phyloP scores from a whole-genome alignment of 1,139 yeast genomes.

The Insectozyma bohioensis region DNA sequence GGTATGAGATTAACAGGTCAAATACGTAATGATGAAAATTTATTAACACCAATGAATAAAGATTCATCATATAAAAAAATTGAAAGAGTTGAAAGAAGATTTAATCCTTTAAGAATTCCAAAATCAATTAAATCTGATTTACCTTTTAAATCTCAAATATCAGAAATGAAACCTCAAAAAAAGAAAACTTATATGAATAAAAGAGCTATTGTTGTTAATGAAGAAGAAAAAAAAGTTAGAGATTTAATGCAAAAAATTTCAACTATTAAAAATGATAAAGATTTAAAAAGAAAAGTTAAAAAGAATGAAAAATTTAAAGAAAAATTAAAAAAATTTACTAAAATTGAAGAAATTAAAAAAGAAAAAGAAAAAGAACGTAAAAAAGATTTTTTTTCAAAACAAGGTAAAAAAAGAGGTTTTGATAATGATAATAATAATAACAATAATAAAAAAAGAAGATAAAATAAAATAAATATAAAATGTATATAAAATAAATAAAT shows the following conservation, averaged over 20 bases:
- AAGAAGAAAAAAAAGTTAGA: slow-evolving; percentile 92
- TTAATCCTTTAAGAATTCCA: slow-evolving; percentile 87
- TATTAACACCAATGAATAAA: slow-evolving; percentile 65
- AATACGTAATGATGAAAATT: slow-evolving; percentile 73
- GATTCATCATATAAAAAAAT: slow-evolving; percentile 76
- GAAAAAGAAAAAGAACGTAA: slow-evolving; percentile 84
- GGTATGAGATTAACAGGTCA: slow-evolving; percentile 97
- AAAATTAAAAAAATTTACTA: slow-evolving; percentile 70
- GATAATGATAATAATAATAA: slow-evolving; percentile 42
- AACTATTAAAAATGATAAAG: slow-evolving; percentile 84
- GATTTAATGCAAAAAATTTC: slow-evolving; percentile 84
- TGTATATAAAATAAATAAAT: too few relatives aligned
- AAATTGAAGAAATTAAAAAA: slow-evolving; percentile 64
- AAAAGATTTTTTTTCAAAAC: slow-evolving; percentile 78
- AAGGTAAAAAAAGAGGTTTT: slow-evolving; percentile 65
- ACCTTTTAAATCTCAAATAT: slow-evolving; percentile 91
- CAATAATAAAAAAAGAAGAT: too few relatives aligned
- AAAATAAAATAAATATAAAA: too few relatives aligned
- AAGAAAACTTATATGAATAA: slow-evolving; percentile 81
- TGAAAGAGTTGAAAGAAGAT: slow-evolving; percentile 83
- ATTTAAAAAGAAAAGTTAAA: slow-evolving; percentile 70
- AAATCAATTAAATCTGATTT: slow-evolving; percentile 69
- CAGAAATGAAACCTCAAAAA: slow-evolving; percentile 84
- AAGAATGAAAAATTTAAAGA: slow-evolving; percentile 77
- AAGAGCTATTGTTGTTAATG: slow-evolving; percentile 90